Conservation (phyloP, 805 yeast genomes). For the Candida jianshihensis region DNA sequence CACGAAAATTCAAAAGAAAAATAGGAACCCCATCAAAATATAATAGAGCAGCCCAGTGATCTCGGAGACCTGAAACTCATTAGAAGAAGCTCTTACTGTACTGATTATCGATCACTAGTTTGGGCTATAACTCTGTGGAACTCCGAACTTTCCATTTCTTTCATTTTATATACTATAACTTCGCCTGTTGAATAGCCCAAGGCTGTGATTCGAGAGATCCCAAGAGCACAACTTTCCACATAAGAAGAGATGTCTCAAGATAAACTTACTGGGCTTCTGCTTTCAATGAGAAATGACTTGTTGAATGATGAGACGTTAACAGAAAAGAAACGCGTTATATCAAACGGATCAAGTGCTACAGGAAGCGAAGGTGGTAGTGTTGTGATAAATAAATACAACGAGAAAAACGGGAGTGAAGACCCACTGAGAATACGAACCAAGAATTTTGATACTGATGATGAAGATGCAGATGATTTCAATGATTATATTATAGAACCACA, state of each 20-base stretch:
- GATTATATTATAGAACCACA: constrained; percentile 32
- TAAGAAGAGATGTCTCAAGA: constrained; percentile 13
- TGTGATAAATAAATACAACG: constrained; percentile 14
- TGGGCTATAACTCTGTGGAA: no score
- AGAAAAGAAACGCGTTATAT: constrained; percentile 17
- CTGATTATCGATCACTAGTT: no score
- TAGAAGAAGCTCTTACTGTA: no score
- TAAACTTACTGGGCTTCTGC: constrained; percentile 14
- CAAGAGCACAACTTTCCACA: background rate
- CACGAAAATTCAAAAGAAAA: no score
- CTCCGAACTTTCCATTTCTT: no score
- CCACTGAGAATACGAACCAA: constrained; percentile 14
- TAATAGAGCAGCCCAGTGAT: no score
- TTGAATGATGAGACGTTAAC: constrained; percentile 15
- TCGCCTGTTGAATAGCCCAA: background rate
- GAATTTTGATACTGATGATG: constrained; percentile 25
- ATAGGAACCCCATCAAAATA: no score
- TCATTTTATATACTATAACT: no score
- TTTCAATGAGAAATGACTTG: constrained; percentile 11
- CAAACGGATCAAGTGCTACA: constrained; percentile 10
- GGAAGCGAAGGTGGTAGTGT: constrained; percentile 18
- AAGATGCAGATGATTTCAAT: constrained; percentile 35
- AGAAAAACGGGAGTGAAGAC: constrained; percentile 14
- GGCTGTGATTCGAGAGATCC: background rate
- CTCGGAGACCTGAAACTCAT: no score